Base-by-base conservation (phyloP, 1,284 basidiomycete genomes). In the Sporisorium scitamineum region DNA sequence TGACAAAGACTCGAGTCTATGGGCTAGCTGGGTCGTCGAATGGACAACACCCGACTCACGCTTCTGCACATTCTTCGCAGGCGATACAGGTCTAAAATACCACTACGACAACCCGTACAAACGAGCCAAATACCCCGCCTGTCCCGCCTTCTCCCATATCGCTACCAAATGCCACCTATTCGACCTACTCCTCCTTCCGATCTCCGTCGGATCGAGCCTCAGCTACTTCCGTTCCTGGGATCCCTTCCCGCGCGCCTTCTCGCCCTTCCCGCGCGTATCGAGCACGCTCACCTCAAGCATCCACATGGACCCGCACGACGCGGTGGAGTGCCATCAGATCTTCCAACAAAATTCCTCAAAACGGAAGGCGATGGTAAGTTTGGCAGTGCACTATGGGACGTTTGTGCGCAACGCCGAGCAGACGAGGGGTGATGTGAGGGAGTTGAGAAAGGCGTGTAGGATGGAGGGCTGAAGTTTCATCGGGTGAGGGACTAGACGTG, bases 21-120 rank as follows among this genome's bases (percentile, higher is more conserved):
- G 83, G 83, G 65, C 78, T 3, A 78, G 76, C 42, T 84, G 82
- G 82, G 66, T 73, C 5, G 54, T 84, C 18, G 72, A 77, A 51
- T 76, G 75, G 58, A 34, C 8, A 3, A 32, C 5, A 8, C 13
- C 0, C 11, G 6, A 24, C 11, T 48, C 29, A 10, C 10, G 54
- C 16, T 84, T 81, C 53, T 60, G 70, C 14, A 53, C 74, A 6
- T 84, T 83, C 59, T 84, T 84, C 31, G 80, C 80, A 2, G 83
- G 83, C 13, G 83, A 84, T 60, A 81, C 83, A 0, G 83, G 83
- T 8, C 70, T 77, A 27, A 80, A 79, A 39, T 80, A 79, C 50
- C 82, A 79, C 42, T 52, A 62, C 11, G 73, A 76, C 42, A 59
- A 47, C 27, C 65, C 60, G 31, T 39, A 70, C 26, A 57, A 69